Evolutionary conservation across 805 yeast genomes (phyloP), one percentile per base, ranked within the genome.

Genomic region (Aciculoconidium aculeatum): DNA sequence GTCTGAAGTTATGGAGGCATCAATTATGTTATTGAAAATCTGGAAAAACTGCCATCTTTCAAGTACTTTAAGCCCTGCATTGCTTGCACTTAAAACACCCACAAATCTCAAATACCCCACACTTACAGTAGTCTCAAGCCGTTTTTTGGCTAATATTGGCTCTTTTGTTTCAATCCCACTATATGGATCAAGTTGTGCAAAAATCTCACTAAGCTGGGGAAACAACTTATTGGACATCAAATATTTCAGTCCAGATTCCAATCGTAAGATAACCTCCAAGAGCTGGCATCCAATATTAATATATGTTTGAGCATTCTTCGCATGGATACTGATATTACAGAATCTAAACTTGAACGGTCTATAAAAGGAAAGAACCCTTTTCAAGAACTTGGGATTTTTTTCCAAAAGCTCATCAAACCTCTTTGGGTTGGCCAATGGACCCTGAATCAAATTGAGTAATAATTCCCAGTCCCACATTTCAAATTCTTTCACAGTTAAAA

Each of bases 331-430:
- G 7, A 58, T 39, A 15, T 53, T 55, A 26, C 64, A 56, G 53
- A 87, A 90, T 32, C 96, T 63, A 44, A 79, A 76, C 55, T 94
- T 88, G 59, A 88, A 81, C 0, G 99, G 98, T 31, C 97, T 66
- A 50, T 77, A 90, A 50, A 90, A 92, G 2, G 95, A 83, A 43
- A 88, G 53, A 15, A 92, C 51, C 32, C 96, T 61, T 48, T 90
- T 88, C 49, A 88, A 67, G 45, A 92, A 85, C 45, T 88, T 90
- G 1, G 96, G 86, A 3, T 80, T 78, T 42, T 71, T 76, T 25
- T 64, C 68, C 19, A 77, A 66, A 1, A 81, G 62, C 33, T 90
- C 97, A 17, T 86, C 94, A 23, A 92, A 65, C 27, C 85, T 63
- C 39, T 65, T 73, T 0, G 83, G 79, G 44, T 75, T 79, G 34